Base-by-base conservation (phyloP, 2,329 filamentous ascomycete species). In the Pseudocercospora eumusae region DNA sequence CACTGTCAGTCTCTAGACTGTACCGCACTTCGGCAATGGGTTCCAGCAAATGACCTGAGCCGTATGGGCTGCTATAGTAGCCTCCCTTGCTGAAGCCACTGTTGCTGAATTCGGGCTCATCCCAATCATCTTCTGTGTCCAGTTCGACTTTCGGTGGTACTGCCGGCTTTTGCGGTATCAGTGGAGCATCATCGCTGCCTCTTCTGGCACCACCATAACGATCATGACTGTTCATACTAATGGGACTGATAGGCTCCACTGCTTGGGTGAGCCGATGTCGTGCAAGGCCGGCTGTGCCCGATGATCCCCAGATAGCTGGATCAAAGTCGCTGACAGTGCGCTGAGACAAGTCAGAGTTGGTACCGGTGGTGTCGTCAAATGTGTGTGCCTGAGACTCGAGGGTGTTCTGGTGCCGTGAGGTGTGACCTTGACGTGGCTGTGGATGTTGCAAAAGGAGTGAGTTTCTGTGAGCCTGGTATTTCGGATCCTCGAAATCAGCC, bases 381-480 rank as follows among this genome's bases (percentile, higher is more conserved):
- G 87, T 84, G 58, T 88, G 84, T 2, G 90, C 90, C 63, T 90
- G 88, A 8, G 83, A 85, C 77, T 93, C 90, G 20, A 93, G 81
- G 1, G 88, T 85, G 25, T 85, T 89, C 69, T 90, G 87, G 75
- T 91, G 91, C 25, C 88, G 86, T 73, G 89, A 86, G 0, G 88
- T 91, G 60, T 90, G 87, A 0, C 90, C 90, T 18, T 85, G 86
- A 27, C 89, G 82, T 8, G 90, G 90, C 74, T 93, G 90, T 5
- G 90, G 90, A 75, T 93, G 90, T 72, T 92, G 86, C 42, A 93
- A 79, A 70, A 92, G 91, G 60, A 93, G 75, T 25, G 89, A 92
- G 77, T 93, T 91, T 68, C 90, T 87, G 74, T 93, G 89, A 60
- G 89, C 89, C 75, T 89, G 88, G 75, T 93, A 93, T 75, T 93